These are phyloP conservation scores for Lasiodiplodia sp. DNA, from an alignment of 2,329 filamentous ascomycete genomes.

Conservation along the genomic window DNA sequence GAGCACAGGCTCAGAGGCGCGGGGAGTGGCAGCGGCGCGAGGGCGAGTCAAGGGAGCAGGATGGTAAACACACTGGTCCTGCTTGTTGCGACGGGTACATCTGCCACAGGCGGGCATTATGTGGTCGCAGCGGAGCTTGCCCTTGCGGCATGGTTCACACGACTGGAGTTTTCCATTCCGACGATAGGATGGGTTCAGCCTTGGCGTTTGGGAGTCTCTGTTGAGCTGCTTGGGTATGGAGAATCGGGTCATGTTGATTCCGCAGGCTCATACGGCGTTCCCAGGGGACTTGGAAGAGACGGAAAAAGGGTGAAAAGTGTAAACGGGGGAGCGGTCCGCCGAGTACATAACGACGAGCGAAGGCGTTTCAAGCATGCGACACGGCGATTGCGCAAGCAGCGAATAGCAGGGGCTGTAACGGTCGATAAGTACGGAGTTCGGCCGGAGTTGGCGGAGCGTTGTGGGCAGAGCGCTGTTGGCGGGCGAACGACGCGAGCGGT, in stretches of 20 bases:
- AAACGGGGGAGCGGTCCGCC: not conserved
- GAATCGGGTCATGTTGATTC: slow-evolving; percentile 20
- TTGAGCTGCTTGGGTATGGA: slow-evolving; percentile 13
- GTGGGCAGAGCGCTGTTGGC: not conserved
- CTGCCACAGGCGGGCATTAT: slow-evolving; percentile 45
- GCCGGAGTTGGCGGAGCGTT: slow-evolving; percentile 12
- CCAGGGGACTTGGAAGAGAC: not conserved
- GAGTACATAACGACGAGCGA: not conserved
- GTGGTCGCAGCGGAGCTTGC: slow-evolving; percentile 37
- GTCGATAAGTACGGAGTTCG: not conserved
- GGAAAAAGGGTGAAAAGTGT: not conserved
- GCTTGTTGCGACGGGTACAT: slow-evolving; percentile 40
- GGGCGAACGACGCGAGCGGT: not conserved
- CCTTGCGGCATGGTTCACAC: slow-evolving; percentile 45
- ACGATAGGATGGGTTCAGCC: slow-evolving; percentile 33
- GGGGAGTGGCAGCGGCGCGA: not conserved
- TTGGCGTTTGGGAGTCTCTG: slow-evolving; percentile 7
- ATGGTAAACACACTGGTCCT: slow-evolving; percentile 45
- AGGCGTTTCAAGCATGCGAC: not conserved
- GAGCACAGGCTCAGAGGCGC: slow-evolving; percentile 11
- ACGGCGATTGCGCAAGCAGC: not conserved
- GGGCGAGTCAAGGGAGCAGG: slow-evolving; percentile 42
- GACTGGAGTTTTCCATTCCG: slow-evolving; percentile 49
- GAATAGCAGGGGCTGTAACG: not conserved
- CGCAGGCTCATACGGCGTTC: slow-evolving; percentile 5